phyloP scores from a whole-genome alignment of 768 basidiomycete genomes.

The Candolleomyces aberdarensis region DNA sequence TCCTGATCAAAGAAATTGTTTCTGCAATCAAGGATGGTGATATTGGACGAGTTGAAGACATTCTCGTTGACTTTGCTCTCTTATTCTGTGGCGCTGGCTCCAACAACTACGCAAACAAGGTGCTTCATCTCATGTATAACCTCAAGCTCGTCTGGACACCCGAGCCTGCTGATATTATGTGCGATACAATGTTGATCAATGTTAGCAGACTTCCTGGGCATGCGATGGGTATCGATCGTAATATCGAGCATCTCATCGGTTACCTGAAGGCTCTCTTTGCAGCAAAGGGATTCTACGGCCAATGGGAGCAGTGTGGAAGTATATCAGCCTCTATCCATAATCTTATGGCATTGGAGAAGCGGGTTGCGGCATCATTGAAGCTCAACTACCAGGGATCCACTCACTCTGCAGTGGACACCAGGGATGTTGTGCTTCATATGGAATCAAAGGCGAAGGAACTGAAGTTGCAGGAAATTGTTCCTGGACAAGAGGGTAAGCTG shows the following conservation, averaged over 20 bases:
- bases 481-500: not conserved
- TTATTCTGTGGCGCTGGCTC: constrained; percentile 29
- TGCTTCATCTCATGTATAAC: constrained; percentile 25
- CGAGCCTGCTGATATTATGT: constrained; percentile 32
- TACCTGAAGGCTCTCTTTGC: constrained; percentile 27
- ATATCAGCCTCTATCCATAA: not conserved
- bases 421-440: not conserved
- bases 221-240: constrained; percentile 31
- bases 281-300: not conserved
- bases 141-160: constrained; percentile 31
- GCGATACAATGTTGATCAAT: constrained; percentile 33
- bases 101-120: constrained; percentile 30
- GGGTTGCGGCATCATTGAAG: not conserved
- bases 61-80: constrained; percentile 22
- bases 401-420: not conserved
- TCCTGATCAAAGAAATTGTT: constrained; percentile 26
- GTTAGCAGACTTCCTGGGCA: constrained; percentile 27
- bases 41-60: no score
- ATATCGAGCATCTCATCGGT: constrained; percentile 35
- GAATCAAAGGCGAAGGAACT: not conserved
- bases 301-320: not conserved
- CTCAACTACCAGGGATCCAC: not conserved
- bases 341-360: constrained; percentile 1
- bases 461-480: not conserved
- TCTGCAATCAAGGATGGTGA: constrained; percentile 26